Conservation (phyloP, 129 eudicot species). For the Silybum marianum region DNA sequence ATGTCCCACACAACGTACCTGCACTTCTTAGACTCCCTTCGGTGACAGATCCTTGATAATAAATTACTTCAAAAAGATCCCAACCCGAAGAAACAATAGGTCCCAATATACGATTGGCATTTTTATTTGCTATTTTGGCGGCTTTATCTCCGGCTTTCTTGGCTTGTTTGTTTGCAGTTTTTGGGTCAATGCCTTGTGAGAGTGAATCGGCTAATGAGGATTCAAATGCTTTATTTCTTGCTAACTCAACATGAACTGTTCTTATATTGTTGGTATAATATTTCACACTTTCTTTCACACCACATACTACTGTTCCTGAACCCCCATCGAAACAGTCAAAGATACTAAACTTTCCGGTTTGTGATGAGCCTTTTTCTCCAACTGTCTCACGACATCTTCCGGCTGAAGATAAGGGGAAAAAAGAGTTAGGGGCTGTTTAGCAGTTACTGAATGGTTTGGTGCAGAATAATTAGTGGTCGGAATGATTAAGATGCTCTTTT, state of each 20-base stretch:
- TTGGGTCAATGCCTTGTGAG: constrained; percentile 57
- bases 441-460: too few relatives aligned
- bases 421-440: not conserved
- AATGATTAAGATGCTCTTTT: too few relatives aligned
- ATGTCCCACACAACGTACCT: constrained; percentile 84
- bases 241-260: constrained; percentile 62
- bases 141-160: constrained; percentile 81
- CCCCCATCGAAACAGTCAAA: constrained; percentile 73
- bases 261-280: constrained; percentile 65
- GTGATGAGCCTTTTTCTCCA: constrained; percentile 55
- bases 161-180: constrained; percentile 66
- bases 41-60: constrained; percentile 61
- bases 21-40: constrained; percentile 74
- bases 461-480: too few relatives aligned
- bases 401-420: constrained; percentile 38
- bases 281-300: constrained; percentile 73
- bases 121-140: constrained; percentile 64
- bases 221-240: constrained; percentile 58
- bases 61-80: constrained; percentile 87
- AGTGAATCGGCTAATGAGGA: constrained; percentile 60
- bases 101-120: constrained; percentile 65
- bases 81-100: constrained; percentile 80
- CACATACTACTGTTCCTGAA: constrained; percentile 74
- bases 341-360: constrained; percentile 60
- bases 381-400: constrained; percentile 70